Conservation (phyloP, 1,139 yeast species). For the Ogataea hybrid region DNA sequence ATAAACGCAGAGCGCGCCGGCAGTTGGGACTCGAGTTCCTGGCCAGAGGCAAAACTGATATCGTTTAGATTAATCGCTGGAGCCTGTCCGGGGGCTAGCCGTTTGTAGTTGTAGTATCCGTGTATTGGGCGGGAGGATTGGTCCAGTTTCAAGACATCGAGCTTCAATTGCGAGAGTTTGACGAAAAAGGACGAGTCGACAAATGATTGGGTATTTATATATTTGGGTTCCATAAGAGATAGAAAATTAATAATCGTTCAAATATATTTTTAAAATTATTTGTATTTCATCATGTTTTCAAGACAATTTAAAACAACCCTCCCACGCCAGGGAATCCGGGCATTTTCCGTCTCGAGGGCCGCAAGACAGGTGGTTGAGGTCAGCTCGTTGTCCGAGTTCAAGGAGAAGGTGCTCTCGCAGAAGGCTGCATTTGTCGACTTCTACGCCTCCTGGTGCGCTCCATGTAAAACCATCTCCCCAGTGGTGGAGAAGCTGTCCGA, state of each 20-base stretch:
- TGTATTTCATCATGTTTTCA: constrained; percentile 1
- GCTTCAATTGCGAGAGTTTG: constrained; percentile 61
- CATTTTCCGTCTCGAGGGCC: constrained; percentile 1
- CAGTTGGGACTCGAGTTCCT: constrained; percentile 25
- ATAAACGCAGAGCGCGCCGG: constrained; percentile 19
- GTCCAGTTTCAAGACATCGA: constrained; percentile 64
- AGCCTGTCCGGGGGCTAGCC: constrained; percentile 39
- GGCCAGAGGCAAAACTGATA: constrained; percentile 35
- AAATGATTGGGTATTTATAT: constrained; percentile 63
- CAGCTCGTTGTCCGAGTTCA: constrained; percentile 43
- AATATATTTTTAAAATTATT: background rate
- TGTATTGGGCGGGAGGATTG: constrained; percentile 41
- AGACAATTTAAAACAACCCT: constrained; percentile 23
- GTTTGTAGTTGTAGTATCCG: constrained; percentile 45
- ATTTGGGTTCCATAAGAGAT: constrained; percentile 34
- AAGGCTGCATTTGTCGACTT: constrained; percentile 76
- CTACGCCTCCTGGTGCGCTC: constrained; percentile 93
- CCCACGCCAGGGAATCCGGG: constrained; percentile 20
- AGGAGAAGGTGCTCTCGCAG: constrained; percentile 44
- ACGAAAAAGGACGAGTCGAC: constrained; percentile 87
- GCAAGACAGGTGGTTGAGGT: constrained; percentile 25
- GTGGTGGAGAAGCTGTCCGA: constrained; percentile 60
- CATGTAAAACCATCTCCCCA: constrained; percentile 87
- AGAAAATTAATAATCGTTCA: background rate
- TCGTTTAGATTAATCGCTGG: constrained; percentile 43